A percentile compares a stretch with the other conserved stretches of the same genome.
Conservation (phyloP, 176 grass and related monocot species). For the Rhynchospora pubera region DNA sequence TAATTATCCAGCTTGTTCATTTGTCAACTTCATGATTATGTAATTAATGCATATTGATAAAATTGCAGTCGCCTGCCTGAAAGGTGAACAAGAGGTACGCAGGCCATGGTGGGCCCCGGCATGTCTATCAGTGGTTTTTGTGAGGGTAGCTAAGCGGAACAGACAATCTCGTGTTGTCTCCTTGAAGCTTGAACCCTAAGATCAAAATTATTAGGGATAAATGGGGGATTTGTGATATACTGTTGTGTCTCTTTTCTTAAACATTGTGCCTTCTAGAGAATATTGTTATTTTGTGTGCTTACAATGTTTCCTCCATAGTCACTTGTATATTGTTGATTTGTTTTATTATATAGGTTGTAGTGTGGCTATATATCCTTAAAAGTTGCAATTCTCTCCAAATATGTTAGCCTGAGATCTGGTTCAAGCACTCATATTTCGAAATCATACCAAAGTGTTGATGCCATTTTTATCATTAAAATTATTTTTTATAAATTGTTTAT, state of each 20-base stretch:
- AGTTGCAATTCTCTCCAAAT: slow-evolving; percentile 2
- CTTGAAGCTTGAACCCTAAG: slow-evolving; percentile 79
- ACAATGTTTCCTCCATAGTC: slow-evolving; percentile 22
- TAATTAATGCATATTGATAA: neutral
- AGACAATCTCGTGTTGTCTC: slow-evolving; percentile 83
- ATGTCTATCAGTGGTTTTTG: slow-evolving; percentile 75
- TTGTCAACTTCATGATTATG: neutral
- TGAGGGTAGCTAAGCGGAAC: slow-evolving; percentile 61
- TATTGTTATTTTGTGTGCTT: slow-evolving; percentile 16
- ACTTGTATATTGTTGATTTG: slow-evolving; percentile 29
- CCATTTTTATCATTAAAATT: neutral
- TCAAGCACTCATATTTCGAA: neutral
- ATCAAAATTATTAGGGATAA: neutral
- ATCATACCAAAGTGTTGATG: neutral
- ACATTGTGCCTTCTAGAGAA: slow-evolving; percentile 10
- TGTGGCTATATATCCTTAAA: slow-evolving; percentile 16
- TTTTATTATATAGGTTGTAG: slow-evolving; percentile 42
- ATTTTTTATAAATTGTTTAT: neutral
- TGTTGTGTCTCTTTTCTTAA: neutral
- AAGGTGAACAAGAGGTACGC: slow-evolving; percentile 90
- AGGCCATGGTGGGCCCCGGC: slow-evolving; percentile 94
- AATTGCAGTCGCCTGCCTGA: slow-evolving; percentile 74
- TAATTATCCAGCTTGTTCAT: neutral
- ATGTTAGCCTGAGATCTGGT: neutral
- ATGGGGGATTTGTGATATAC: neutral